Evolutionary conservation across 2,329 filamentous ascomycete species (phyloP), one percentile per base, ranked within the genome.

Genomic region (Calonectria ilicicola): DNA sequence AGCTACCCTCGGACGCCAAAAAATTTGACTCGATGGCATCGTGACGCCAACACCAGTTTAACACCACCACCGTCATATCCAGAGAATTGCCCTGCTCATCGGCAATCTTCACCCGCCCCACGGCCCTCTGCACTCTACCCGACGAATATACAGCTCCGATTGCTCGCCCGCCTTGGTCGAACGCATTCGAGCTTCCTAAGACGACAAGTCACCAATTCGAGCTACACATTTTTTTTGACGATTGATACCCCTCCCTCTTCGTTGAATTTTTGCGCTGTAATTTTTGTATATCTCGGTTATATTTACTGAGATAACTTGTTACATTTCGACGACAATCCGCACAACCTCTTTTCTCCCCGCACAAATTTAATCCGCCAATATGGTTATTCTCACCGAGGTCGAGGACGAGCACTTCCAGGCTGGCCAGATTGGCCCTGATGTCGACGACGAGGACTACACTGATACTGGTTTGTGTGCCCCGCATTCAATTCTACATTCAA

Each of bases 361-460:
- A 35, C 65, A 44, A 23, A 56, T 60, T 21, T 65, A 77, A 81
- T 69, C 76, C 72, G 76, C 70, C 86, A 92, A 85, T 81, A 98
- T 98, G 96, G 96, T 98, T 85, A 95, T 96, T 87, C 94, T 98
- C 83, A 94, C 95, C 83, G 96, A 98, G 89, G 96, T 98, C 82
- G 93, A 97, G 84, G 96, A 98, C 84, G 96, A 98, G 90, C 94
- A 97, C 86, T 98, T 98, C 89, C 89, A 93, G 86, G 88, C 91
- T 84, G 87, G 89, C 78, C 92, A 93, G 81, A 86, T 92, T 74
- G 88, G 91, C 70, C 91, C 92, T 72, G 93, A 95, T 78, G 93
- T 97, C 79, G 95, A 97, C 80, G 95, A 96, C 83, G 96, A 96
- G 82, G 96, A 98, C 87, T 98, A 94, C 88, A 97, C 94, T 78